Evolutionary conservation across 2,329 filamentous ascomycete genomes (phyloP), one percentile per base, ranked within the genome.

Genomic region (Juglanconis juglandina): DNA sequence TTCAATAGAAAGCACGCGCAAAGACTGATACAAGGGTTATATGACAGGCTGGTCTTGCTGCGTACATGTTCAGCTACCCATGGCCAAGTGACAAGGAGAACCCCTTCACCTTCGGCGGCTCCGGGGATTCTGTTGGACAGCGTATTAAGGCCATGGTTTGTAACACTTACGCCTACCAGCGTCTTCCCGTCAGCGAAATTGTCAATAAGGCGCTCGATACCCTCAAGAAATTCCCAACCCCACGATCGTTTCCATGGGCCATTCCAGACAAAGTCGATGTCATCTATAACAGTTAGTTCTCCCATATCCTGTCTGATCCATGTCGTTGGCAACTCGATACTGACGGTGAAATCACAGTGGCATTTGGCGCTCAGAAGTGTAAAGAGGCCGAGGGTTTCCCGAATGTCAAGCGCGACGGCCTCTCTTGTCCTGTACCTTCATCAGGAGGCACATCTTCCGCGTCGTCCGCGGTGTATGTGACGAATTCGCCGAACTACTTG

Each of bases 341-440:
- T 41, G 13, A 41, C 37, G 8, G 13, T 13, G 13, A 8, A 8
- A 41, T 41, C 8, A 41, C 37, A 41, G 37, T 60, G 58, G 58
- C 58, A 2, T 56, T 33, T 32, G 58, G 58, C 5, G n/a, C 41
- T 10, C 58, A 60, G 47, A 60, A 52, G 52, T 60, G 58, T 37
- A 56, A 56, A 47, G 42, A 14, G 2, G 58, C 56, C 3, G 46
- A 50, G 3, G 58, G 58, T 2, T 60, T 60, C 39, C 58, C 58
- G 8, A 56, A 56, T 41, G 35, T 56, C 32, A 55, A 46, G 44
- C 58, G 47, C 10, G 52, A 56, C n/a, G 58, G 33, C n/a, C 30
- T 6, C 3, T 50, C 58, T 5, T 56, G 52, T 33, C 58, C 58
- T 30, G 4, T 48, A 7, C 39, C 56, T 53, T 37, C 39, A 13